Conservation (phyloP, 176 grass and related monocot genomes). For the Poa pratensis region DNA sequence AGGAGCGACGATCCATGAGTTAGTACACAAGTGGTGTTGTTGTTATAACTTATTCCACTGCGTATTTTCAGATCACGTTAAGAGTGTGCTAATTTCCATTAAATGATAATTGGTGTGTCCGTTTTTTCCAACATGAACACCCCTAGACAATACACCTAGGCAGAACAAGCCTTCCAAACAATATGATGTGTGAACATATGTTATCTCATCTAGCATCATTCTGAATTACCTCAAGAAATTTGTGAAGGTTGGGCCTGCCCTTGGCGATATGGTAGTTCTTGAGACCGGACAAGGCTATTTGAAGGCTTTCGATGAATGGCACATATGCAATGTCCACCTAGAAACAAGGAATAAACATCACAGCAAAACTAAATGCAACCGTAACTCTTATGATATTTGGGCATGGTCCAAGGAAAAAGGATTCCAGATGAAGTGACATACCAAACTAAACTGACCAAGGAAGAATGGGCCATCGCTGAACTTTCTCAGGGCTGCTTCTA, state of each 20-base stretch:
- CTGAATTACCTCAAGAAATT: conserved; percentile 64
- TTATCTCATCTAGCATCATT: not conserved
- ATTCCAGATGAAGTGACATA: conserved; percentile 29
- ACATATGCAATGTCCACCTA: conserved; percentile 86
- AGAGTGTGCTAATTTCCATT: too few relatives aligned
- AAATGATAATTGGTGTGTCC: too few relatives aligned
- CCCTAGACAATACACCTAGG: too few relatives aligned
- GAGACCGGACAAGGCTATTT: conserved; percentile 48
- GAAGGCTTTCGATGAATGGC: conserved; percentile 73
- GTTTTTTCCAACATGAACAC: too few relatives aligned
- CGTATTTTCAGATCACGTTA: too few relatives aligned
- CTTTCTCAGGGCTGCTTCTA: conserved; percentile 75
- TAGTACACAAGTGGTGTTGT: too few relatives aligned
- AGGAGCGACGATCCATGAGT: too few relatives aligned
- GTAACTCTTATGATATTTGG: not conserved
- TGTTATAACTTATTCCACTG: too few relatives aligned
- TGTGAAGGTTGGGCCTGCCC: conserved; percentile 65
- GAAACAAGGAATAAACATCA: conserved; percentile 20
- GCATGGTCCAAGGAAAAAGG: not conserved
- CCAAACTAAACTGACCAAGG: conserved; percentile 89
- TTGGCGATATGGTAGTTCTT: conserved; percentile 82
- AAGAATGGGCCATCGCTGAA: conserved; percentile 85
- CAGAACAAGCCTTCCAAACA: too few relatives aligned
- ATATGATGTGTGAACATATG: too few relatives aligned
- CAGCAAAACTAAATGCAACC: not conserved